Evolutionary conservation across 192 early-diverging fungal species (phyloP).

Genomic region (Geranomyces variabilis): DNA sequence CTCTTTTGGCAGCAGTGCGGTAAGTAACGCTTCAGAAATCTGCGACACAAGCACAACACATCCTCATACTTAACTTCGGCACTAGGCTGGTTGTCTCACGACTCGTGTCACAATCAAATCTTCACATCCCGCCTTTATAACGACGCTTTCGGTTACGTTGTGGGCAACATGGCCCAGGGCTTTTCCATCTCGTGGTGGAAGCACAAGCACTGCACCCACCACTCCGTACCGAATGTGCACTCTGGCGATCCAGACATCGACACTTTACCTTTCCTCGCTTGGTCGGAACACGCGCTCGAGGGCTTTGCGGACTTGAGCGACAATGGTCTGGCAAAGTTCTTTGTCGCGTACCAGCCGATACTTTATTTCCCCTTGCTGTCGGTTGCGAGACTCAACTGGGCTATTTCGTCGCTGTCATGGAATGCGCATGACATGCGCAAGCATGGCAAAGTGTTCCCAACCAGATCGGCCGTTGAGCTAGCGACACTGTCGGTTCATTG

Average conservation of each 20-base stretch:
- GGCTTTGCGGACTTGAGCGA: slow-evolving; percentile 53
- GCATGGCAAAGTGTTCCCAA: slow-evolving; percentile 47
- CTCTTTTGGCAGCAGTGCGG: slow-evolving; percentile 82
- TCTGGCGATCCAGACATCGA: slow-evolving; percentile 82
- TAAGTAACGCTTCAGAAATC: not conserved
- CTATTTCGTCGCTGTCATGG: slow-evolving; percentile 64
- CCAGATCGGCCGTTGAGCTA: slow-evolving; percentile 52
- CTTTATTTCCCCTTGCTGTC: slow-evolving; percentile 74
- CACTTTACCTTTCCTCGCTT: slow-evolving; percentile 79
- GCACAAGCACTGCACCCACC: slow-evolving; percentile 88
- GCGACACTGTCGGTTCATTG: slow-evolving; percentile 66
- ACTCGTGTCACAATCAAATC: slow-evolving; percentile 81
- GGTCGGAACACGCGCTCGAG: slow-evolving; percentile 67
- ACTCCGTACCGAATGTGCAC: slow-evolving; percentile 79
- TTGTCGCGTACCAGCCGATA: slow-evolving; percentile 59
- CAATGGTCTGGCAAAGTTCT: slow-evolving; percentile 58
- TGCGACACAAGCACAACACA: not conserved
- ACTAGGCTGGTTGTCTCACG: slow-evolving; percentile 73
- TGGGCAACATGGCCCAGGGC: slow-evolving; percentile 77
- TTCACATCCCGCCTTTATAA: slow-evolving; percentile 69
- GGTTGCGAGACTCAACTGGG: slow-evolving; percentile 79
- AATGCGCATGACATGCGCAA: slow-evolving; percentile 35
- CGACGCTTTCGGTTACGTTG: slow-evolving; percentile 65
- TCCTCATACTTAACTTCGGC: not conserved
- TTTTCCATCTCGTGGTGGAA: slow-evolving; percentile 85